Evolutionary conservation across 108 stramenopile genomes (phyloP).

Genomic region (Pseudonitzschia pungens): DNA sequence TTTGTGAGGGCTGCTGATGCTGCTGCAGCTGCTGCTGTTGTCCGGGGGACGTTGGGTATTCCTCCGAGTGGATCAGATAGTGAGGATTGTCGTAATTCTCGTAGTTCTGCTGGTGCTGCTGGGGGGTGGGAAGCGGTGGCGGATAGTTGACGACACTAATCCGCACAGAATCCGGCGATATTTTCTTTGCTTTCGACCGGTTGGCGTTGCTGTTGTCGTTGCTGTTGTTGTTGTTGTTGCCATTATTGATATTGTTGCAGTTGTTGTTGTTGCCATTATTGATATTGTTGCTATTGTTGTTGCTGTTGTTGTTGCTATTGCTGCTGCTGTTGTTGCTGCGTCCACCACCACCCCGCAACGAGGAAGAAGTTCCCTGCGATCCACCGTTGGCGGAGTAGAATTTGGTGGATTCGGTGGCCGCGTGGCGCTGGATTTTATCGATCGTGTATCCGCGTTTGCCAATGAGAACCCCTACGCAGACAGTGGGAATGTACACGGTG

Average conservation of each 20-base stretch:
- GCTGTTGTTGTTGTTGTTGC: no score
- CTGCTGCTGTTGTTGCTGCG: neutral
- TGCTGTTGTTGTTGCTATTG: neutral
- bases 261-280: neutral
- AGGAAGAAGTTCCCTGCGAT: constrained; percentile 40
- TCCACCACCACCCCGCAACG: constrained; percentile 32
- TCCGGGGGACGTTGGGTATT: neutral
- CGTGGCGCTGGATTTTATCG: constrained; percentile 61
- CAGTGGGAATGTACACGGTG: constrained; percentile 77
- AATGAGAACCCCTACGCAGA: constrained; percentile 74
- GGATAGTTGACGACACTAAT: constrained; percentile 14
- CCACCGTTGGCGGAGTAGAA: neutral
- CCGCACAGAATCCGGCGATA: constrained; percentile 5
- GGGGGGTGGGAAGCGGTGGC: neutral
- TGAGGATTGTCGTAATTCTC: constrained; percentile 2
- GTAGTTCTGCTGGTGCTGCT: neutral
- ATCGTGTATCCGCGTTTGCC: constrained; percentile 71
- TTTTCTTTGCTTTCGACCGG: neutral
- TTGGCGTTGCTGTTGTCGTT: neutral
- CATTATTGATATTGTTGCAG: no score
- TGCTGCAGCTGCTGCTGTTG: no score
- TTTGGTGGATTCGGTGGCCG: constrained; percentile 19
- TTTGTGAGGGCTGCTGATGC: neutral
- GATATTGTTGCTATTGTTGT: neutral
- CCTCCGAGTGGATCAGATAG: neutral